A percentile compares a stretch with the other conserved stretches of the same genome.
phyloP scores from a whole-genome alignment of 176 grass and related monocot species.

The Puccinellia tenuiflora region DNA sequence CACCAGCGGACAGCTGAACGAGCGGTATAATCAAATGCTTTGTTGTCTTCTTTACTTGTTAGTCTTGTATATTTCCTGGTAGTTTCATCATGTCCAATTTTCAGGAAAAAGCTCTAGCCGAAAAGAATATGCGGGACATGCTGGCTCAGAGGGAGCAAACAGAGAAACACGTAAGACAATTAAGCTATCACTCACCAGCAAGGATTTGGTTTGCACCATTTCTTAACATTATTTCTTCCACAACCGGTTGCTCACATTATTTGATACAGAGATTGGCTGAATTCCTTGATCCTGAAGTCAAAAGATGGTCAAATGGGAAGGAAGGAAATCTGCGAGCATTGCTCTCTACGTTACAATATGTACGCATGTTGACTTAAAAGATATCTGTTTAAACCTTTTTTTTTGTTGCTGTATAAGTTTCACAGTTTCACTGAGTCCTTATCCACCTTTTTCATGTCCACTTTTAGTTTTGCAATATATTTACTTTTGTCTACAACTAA shows the following conservation, averaged over 20 bases:
- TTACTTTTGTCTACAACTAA: neutral
- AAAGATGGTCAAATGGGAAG: slow-evolving; percentile 99
- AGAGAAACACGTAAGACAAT: slow-evolving; percentile 73
- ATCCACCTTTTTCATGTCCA: neutral
- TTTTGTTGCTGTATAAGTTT: neutral
- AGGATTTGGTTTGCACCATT: neutral
- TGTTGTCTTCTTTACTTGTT: slow-evolving; percentile 21
- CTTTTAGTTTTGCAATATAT: neutral
- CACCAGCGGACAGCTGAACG: slow-evolving; percentile 82
- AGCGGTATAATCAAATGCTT: slow-evolving; percentile 54
- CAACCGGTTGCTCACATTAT: neutral
- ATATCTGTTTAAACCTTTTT: slow-evolving; percentile 9
- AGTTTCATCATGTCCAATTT: slow-evolving; percentile 28
- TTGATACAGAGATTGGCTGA: slow-evolving; percentile 95
- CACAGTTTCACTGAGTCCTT: slow-evolving; percentile 13
- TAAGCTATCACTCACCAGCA: neutral
- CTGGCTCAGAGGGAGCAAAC: slow-evolving; percentile 89
- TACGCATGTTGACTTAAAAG: slow-evolving; percentile 35
- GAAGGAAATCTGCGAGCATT: slow-evolving; percentile 97
- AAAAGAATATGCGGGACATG: slow-evolving; percentile 90
- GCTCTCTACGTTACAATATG: slow-evolving; percentile 97
- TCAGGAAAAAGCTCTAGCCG: slow-evolving; percentile 94
- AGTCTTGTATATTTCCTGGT: neutral
- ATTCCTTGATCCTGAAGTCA: slow-evolving; percentile 89
- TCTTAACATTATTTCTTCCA: slow-evolving; percentile 14